Evolutionary conservation across 805 yeast genomes (phyloP).

Genomic region (Candida bentonensis): DNA sequence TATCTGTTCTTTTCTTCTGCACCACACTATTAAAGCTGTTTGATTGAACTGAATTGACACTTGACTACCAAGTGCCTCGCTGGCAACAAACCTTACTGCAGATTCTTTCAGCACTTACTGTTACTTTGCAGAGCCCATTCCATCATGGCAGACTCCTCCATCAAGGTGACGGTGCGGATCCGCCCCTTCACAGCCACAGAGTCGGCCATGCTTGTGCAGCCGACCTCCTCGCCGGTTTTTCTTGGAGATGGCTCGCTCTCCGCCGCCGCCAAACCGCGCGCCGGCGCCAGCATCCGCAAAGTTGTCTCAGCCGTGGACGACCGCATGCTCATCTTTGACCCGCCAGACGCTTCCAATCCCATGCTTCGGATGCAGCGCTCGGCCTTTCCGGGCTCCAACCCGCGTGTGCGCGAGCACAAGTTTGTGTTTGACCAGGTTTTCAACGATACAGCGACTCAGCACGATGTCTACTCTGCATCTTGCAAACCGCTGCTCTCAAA

Average conservation of each 20-base stretch:
- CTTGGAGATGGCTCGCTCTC: slow-evolving; percentile 43
- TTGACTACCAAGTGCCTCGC: too few species aligned
- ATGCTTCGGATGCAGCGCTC: slow-evolving; percentile 33
- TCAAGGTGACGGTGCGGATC: slow-evolving; percentile 35
- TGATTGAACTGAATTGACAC: too few species aligned
- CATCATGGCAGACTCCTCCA: slow-evolving; percentile 3
- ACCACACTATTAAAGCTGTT: too few species aligned
- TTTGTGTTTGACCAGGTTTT: slow-evolving; percentile 75
- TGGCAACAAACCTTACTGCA: too few species aligned
- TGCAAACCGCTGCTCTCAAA: slow-evolving; percentile 60
- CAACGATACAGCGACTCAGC: slow-evolving; percentile 50
- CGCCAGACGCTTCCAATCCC: slow-evolving; percentile 53
- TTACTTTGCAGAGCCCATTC: neutral
- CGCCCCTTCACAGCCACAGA: slow-evolving; percentile 66
- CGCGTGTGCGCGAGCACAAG: slow-evolving; percentile 41
- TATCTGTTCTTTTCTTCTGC: too few species aligned
- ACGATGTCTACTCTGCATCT: slow-evolving; percentile 51
- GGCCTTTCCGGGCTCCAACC: slow-evolving; percentile 16
- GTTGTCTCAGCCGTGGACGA: slow-evolving; percentile 73
- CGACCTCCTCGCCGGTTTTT: slow-evolving; percentile 27
- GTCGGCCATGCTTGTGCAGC: slow-evolving; percentile 28
- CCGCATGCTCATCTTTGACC: slow-evolving; percentile 76
- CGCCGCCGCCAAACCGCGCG: slow-evolving; percentile 7
- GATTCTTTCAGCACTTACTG: too few species aligned
- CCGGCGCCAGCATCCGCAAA: slow-evolving; percentile 40